Evolutionary conservation across 2,329 filamentous ascomycete genomes (phyloP), one percentile per base, ranked within the genome.

Genomic region (Raffaelea ambrosiae): DNA sequence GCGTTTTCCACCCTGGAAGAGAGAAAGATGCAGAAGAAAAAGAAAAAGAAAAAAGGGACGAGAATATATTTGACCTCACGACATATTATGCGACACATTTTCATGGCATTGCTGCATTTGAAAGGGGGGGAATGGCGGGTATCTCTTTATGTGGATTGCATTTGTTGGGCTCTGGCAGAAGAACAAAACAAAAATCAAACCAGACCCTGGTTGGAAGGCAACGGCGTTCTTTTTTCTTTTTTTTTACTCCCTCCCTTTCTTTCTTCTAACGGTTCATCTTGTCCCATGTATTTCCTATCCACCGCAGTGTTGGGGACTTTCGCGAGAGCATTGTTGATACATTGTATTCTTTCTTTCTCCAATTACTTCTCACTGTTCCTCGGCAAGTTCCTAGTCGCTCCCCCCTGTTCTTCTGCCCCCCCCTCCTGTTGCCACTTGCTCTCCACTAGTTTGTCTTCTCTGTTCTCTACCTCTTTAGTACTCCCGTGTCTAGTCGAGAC

Each of bases 131-230:
- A 13, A 5, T 22, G 5, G 11, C 22, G 41, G 41, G 14, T 14
- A 7, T 21, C n/a, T 33, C 3, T 43, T 19, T 43, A 9, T 21
- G 41, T 14, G 44, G 26, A 29, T 41, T 45, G 47, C 47, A 45
- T 48, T 48, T 21, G 29, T 22, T 45, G 47, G 47, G 42, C 39
- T 26, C 43, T 41, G 45, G 45, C 29, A 48, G 23, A 45, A 42
- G 42, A 44, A 31, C 40, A 41, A 44, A 42, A 23, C 39, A 44
- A 44, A 26, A 31, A 14, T 8, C 14, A 39, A 29, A 40, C 19
- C 26, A 45, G 19, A 39, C 45, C 42, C 43, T 33, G 48, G 46
- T 51, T 48, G 45, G 46, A 48, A 40, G 48, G 46, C 35, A 39
- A n/a, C 33, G 40, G 48, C 21, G 16, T 38, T 38, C 33, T 36